Evolutionary conservation across 768 basidiomycete genomes (phyloP).

Genomic region (Termitomyces titanicus): DNA sequence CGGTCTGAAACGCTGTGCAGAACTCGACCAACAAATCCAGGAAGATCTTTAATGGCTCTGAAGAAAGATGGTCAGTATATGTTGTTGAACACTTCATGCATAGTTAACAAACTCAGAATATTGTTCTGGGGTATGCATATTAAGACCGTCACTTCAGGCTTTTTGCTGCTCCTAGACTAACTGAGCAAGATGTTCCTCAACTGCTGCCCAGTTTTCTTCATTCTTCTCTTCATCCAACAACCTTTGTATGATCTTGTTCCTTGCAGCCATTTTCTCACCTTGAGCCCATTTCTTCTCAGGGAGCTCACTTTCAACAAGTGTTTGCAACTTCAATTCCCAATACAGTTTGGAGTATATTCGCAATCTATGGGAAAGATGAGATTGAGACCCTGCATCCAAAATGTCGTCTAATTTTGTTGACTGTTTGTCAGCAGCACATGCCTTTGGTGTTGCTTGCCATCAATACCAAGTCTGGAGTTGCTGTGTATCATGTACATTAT

Average conservation of each 20-base stretch:
- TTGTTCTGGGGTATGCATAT: background rate
- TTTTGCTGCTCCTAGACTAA: background rate
- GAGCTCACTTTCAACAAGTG: background rate
- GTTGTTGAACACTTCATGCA: background rate
- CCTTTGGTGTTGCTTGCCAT: background rate
- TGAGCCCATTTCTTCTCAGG: background rate
- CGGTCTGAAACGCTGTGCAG: background rate
- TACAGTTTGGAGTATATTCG: slow-evolving; percentile 3
- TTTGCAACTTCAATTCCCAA: background rate
- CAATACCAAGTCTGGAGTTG: slow-evolving; percentile 5
- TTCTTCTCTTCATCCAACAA: slow-evolving; percentile 2
- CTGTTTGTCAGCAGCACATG: background rate
- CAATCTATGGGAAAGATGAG: background rate
- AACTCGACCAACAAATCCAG: background rate
- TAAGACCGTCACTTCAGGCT: too few relatives aligned
- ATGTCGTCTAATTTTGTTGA: background rate
- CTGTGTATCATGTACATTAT: background rate
- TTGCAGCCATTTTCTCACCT: background rate
- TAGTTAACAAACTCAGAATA: background rate
- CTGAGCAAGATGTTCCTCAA: background rate
- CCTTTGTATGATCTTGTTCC: background rate
- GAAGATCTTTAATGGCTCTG: background rate
- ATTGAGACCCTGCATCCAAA: background rate
- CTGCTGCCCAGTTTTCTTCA: background rate
- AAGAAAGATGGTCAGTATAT: background rate